Evolutionary conservation across 305 asterid genomes (phyloP), one percentile per base, ranked within the genome.

Genomic region (Solanum hybrid): DNA sequence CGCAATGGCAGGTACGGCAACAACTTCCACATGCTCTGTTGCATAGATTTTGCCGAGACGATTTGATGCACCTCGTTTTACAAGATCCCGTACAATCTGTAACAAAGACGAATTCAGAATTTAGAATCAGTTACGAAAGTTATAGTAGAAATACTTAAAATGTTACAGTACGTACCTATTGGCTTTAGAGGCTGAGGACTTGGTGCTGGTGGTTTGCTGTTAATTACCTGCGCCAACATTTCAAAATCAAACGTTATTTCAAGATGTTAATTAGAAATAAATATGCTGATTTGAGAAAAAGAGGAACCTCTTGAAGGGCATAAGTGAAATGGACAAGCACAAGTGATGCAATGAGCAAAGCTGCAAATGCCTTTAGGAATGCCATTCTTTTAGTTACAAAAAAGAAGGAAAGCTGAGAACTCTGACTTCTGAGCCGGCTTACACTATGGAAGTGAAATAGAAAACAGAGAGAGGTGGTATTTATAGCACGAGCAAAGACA

Each of bases 21-120:
- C 98, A 95, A 17, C 93, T 94, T 78, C 96, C 96, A 75, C 98
- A 94, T 9, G 96, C 95, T 91, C 98, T 94, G 75, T 92, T 81
- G 94, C 98, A 95, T 12, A 75, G 2, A n/a, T 94, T 93, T 29
- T 88, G 95, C 92, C 96, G 88, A 22, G 94, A 92, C 78, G 95
- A 91, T 45, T 90, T 91, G 88, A 90, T 91, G 90, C 96, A 95
- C 80, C 98, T 88, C 5, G 0, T 2, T 1, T 8, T 34, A 69
- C 93, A 91, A 19, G 92, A 88, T 60, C 15, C 92, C 12, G 7
- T 22, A 34, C 93, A 91, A 27, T 91, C 93, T 91, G 90, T 5
- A 40, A 31, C 17, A 29, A 1, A 82, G 1, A 7, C 38, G 29
- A 45, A 45, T 27, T 10, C 29, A 45, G 1, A 86, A 78, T 45